A percentile compares a stretch with the other conserved stretches of the same genome.
Evolutionary conservation across 257 asterid genomes (phyloP).

Genomic region (Ocimum tenuiflorum): DNA sequence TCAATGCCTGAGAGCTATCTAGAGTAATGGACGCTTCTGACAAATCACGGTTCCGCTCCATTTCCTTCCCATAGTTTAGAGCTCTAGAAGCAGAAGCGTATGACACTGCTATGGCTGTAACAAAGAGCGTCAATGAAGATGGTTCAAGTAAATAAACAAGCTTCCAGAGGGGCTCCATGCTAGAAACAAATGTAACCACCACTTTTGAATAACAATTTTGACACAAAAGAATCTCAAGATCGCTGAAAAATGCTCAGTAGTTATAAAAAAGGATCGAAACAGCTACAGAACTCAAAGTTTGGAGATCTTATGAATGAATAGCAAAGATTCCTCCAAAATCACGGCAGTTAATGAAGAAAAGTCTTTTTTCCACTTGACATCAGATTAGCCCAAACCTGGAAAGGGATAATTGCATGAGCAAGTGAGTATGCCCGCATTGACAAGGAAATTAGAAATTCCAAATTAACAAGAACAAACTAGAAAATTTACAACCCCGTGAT

Average conservation of each 20-base stretch:
- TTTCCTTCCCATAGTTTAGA: conserved; percentile 75
- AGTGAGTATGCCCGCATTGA: background rate
- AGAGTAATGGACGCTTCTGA: conserved; percentile 84
- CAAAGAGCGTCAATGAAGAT: conserved; percentile 60
- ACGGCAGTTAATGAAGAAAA: background rate
- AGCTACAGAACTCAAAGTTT: background rate
- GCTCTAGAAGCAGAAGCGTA: conserved; percentile 88
- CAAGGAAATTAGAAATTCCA: background rate
- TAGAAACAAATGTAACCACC: background rate
- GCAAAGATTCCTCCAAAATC: background rate
- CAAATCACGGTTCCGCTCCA: conserved; percentile 82
- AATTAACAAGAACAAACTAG: background rate
- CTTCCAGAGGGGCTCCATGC: conserved; percentile 74
- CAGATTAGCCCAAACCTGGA: conserved; percentile 23
- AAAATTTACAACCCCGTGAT: background rate
- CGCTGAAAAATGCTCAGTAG: background rate
- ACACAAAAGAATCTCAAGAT: background rate
- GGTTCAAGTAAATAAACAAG: conserved; percentile 76
- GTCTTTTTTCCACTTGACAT: background rate
- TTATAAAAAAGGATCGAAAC: conserved; percentile 5
- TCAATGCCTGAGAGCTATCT: conserved; percentile 86
- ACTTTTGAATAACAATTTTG: conserved; percentile 6
- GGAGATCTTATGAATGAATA: background rate
- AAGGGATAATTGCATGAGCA: background rate
- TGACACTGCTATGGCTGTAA: conserved; percentile 74